A percentile compares a stretch with the other conserved stretches of the same genome.
Evolutionary conservation across 208 protist species (phyloP).

Genomic region (Leishmania tarentolae): DNA sequence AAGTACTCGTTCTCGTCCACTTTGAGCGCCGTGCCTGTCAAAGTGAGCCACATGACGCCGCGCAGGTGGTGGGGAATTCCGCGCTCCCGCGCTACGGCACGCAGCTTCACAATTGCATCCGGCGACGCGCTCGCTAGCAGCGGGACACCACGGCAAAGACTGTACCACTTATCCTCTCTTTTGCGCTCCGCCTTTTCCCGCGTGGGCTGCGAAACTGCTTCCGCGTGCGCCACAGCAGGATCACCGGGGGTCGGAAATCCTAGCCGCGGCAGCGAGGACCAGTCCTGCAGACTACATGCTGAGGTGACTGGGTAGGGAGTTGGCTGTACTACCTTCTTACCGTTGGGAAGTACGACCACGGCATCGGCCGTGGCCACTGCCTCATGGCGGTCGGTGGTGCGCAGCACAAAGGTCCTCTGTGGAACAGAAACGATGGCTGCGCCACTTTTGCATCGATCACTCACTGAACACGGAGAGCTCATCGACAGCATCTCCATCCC

Average conservation of each 20-base stretch:
- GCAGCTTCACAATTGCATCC: conserved; percentile 37
- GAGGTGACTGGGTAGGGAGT: conserved; percentile 47
- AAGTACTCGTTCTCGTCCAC: conserved; percentile 82
- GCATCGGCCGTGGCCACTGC: background rate
- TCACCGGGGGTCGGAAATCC: conserved; percentile 44
- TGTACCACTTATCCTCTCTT: conserved; percentile 58
- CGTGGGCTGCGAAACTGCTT: conserved; percentile 18
- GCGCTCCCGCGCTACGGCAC: conserved; percentile 29
- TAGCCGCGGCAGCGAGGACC: conserved; percentile 49
- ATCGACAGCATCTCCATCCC: background rate
- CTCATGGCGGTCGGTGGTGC: background rate
- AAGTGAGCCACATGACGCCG: conserved; percentile 70
- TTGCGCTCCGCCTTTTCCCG: conserved; percentile 36
- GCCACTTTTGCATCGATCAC: background rate
- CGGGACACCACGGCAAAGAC: conserved; percentile 43
- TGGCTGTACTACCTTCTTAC: conserved; percentile 7
- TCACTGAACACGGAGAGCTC: background rate
- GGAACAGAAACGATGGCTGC: background rate
- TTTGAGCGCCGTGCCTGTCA: conserved; percentile 61
- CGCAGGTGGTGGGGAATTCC: conserved; percentile 58
- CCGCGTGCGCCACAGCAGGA: conserved; percentile 18
- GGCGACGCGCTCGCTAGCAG: conserved; percentile 53
- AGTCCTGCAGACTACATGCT: conserved; percentile 47
- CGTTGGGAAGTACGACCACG: background rate
- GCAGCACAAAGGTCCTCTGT: background rate